Evolutionary conservation across 305 asterid genomes (phyloP).

Genomic region (Striga hermonthica): DNA sequence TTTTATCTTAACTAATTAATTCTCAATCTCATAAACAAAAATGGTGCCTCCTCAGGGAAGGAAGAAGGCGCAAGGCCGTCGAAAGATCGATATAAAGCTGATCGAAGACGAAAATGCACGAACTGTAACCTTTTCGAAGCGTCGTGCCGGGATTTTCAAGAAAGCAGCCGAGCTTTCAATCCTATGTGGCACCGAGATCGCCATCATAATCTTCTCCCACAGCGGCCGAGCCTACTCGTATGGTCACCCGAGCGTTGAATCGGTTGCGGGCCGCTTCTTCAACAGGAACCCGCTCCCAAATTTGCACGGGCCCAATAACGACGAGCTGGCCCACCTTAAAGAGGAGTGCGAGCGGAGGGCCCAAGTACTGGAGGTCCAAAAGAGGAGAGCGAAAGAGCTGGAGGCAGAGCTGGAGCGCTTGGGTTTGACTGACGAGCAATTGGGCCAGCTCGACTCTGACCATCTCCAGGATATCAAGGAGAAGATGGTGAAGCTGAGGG

Average conservation of each 20-base stretch:
- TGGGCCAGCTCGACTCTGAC: background rate
- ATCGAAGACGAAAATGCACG: background rate
- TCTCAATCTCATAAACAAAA: too few relatives aligned
- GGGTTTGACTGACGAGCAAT: background rate
- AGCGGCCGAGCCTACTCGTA: conserved; percentile 44
- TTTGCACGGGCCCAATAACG: conserved; percentile 15
- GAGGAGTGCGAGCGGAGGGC: background rate
- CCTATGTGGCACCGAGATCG: conserved; percentile 39
- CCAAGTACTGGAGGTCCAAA: background rate
- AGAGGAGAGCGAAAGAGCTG: background rate
- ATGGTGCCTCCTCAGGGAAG: background rate
- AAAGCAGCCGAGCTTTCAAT: background rate
- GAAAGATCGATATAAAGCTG: background rate
- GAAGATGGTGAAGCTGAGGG: background rate
- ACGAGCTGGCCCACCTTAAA: background rate
- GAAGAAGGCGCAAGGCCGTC: background rate
- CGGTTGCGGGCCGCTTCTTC: conserved; percentile 27
- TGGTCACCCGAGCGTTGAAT: conserved; percentile 42
- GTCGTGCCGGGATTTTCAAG: background rate
- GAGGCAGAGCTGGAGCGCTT: background rate
- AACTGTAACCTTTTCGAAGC: background rate
- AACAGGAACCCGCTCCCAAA: conserved; percentile 21
- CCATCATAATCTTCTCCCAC: conserved; percentile 44
- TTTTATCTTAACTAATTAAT: too few relatives aligned
- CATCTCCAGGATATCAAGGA: background rate